phyloP scores from a whole-genome alignment of 1,139 yeast species.

The Yamadazyma aaseri region DNA sequence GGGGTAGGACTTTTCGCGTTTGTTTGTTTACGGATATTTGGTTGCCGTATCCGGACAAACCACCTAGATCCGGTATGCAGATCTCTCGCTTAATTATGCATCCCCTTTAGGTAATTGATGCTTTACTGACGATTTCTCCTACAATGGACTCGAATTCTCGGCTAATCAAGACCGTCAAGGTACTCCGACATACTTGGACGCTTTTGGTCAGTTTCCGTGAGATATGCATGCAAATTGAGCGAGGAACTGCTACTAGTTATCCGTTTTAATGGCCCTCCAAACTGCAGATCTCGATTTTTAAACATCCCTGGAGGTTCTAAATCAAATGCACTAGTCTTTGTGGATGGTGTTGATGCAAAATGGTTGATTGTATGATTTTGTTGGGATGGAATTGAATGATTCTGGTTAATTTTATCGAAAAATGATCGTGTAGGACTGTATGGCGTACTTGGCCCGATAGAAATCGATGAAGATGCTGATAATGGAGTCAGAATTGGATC shows the following conservation, averaged over 20 bases:
- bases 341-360: conserved; percentile 27
- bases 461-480: conserved; percentile 13
- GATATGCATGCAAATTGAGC: conserved; percentile 43
- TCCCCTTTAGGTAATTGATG: no score
- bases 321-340: conserved; percentile 18
- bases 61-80: background rate
- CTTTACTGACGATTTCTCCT: no score
- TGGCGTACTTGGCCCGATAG: conserved; percentile 17
- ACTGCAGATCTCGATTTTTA: conserved; percentile 8
- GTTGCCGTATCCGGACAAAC: background rate
- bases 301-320: conserved; percentile 43
- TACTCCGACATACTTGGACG: conserved; percentile 16
- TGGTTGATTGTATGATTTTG: conserved; percentile 31
- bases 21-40: background rate
- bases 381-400: conserved; percentile 7
- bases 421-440: conserved; percentile 18
- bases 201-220: conserved; percentile 27
- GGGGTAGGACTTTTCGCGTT: conserved; percentile 1
- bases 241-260: conserved; percentile 45
- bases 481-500: conserved; percentile 13
- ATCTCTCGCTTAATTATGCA: conserved; percentile 1
- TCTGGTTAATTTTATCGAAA: conserved; percentile 15
- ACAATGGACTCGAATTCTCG: no score
- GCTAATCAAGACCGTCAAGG: background rate
- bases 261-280: conserved; percentile 30